phyloP scores from a whole-genome alignment of 2,329 filamentous ascomycete species.

The Calonectria henricotiae region DNA sequence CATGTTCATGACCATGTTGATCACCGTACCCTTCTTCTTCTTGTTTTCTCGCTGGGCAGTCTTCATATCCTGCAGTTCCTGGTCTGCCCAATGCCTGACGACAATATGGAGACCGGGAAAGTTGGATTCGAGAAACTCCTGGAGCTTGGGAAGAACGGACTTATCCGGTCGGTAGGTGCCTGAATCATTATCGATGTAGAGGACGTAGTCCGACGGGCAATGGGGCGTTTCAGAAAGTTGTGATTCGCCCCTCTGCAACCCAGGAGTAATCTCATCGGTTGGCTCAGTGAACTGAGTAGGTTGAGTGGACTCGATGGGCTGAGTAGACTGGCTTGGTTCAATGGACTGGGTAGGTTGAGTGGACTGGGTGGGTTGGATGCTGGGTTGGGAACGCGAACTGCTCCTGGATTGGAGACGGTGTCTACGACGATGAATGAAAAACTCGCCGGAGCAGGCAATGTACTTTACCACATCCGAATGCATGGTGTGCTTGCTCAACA shows the following conservation, averaged over 20 bases:
- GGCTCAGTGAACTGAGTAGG: neutral
- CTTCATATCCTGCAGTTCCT: slow-evolving; percentile 83
- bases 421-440: slow-evolving; percentile 83
- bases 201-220: slow-evolving; percentile 78
- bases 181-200: slow-evolving; percentile 95
- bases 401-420: slow-evolving; percentile 64
- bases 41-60: slow-evolving; percentile 81
- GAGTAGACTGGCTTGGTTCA: neutral
- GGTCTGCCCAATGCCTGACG: slow-evolving; percentile 84
- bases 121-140: slow-evolving; percentile 79
- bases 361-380: slow-evolving; percentile 6
- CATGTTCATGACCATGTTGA: slow-evolving; percentile 73
- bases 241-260: slow-evolving; percentile 66
- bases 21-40: slow-evolving; percentile 72
- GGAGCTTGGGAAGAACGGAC: slow-evolving; percentile 80
- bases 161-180: slow-evolving; percentile 94
- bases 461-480: slow-evolving; percentile 94
- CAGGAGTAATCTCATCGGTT: slow-evolving; percentile 64
- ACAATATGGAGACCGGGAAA: slow-evolving; percentile 84
- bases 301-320: neutral
- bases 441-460: slow-evolving; percentile 93
- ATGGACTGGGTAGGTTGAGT: neutral
- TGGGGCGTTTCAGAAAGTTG: slow-evolving; percentile 62
- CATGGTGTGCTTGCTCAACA: slow-evolving; percentile 97
- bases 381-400: slow-evolving; percentile 68